phyloP scores from a whole-genome alignment of 108 stramenopile species.

The Epithemia pelagica region DNA sequence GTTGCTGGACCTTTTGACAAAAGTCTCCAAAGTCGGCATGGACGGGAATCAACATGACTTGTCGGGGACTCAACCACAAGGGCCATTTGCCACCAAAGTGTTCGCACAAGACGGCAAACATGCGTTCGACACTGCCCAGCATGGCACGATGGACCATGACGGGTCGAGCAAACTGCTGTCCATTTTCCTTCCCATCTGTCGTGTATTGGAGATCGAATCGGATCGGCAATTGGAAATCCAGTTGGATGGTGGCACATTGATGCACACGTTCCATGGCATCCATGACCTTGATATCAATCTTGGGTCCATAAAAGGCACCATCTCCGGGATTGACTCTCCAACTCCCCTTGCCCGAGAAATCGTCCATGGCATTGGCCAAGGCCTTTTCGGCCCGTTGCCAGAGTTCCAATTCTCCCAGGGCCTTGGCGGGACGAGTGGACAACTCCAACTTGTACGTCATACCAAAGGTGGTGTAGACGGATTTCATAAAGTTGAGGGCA shows the following conservation, averaged over 20 bases:
- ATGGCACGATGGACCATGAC: slow-evolving; percentile 99
- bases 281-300: slow-evolving; percentile 99
- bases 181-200: slow-evolving; percentile 77
- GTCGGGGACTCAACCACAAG: slow-evolving; percentile 98
- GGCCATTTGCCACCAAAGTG: slow-evolving; percentile 99
- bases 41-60: slow-evolving; percentile 95
- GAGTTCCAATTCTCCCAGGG: slow-evolving; percentile 89
- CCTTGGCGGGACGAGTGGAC: slow-evolving; percentile 97
- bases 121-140: slow-evolving; percentile 98
- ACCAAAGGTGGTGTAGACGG: slow-evolving; percentile 95
- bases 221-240: slow-evolving; percentile 99
- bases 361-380: slow-evolving; percentile 88
- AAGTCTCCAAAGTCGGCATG: slow-evolving; percentile 82
- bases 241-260: slow-evolving; percentile 99
- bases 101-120: slow-evolving; percentile 99
- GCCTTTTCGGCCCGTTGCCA: slow-evolving; percentile 94
- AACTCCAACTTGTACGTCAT: slow-evolving; percentile 99
- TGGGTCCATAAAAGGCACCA: slow-evolving; percentile 99
- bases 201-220: slow-evolving; percentile 94
- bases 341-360: slow-evolving; percentile 88
- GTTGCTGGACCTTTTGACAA: slow-evolving; percentile 71
- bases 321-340: slow-evolving; percentile 98
- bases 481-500: slow-evolving; percentile 96
- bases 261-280: slow-evolving; percentile 99
- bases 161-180: slow-evolving; percentile 84